Conservation (phyloP, 345 rosid genomes). For the Heritiera fomes region DNA sequence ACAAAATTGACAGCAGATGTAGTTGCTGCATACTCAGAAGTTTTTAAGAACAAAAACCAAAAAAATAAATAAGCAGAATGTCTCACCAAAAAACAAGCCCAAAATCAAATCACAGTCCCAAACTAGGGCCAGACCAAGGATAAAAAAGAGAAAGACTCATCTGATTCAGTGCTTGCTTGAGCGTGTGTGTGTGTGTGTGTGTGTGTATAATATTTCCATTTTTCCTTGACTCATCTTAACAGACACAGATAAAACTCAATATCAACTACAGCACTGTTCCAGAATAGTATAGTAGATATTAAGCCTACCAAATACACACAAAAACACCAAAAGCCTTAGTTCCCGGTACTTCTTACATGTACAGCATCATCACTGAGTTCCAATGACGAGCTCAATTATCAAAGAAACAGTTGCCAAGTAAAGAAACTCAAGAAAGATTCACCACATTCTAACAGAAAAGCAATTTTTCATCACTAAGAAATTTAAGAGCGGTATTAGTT, state of each 20-base stretch:
- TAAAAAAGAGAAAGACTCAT: neutral
- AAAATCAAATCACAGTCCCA: neutral
- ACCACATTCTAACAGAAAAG: neutral
- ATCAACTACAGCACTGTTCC: neutral
- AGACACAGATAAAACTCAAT: neutral
- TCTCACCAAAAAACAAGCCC: neutral
- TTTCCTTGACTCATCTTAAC: neutral
- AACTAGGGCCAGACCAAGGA: neutral
- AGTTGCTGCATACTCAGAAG: neutral
- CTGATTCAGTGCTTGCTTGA: neutral
- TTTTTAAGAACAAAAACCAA: neutral
- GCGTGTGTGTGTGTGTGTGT: neutral
- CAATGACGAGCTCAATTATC: neutral
- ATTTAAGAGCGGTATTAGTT: neutral
- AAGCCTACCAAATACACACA: neutral
- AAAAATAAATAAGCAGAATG: constrained; percentile 4
- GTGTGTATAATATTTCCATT: neutral
- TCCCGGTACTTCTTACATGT: neutral
- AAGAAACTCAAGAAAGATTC: neutral
- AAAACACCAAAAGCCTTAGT: neutral
- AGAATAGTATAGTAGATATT: neutral
- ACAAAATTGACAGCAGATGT: neutral
- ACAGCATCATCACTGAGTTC: neutral
- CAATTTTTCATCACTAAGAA: neutral
- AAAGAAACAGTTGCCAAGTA: neutral